These are phyloP conservation scores for Gardenia jasminoides DNA, from an alignment of 257 asterid genomes.

Conservation along the genomic window DNA sequence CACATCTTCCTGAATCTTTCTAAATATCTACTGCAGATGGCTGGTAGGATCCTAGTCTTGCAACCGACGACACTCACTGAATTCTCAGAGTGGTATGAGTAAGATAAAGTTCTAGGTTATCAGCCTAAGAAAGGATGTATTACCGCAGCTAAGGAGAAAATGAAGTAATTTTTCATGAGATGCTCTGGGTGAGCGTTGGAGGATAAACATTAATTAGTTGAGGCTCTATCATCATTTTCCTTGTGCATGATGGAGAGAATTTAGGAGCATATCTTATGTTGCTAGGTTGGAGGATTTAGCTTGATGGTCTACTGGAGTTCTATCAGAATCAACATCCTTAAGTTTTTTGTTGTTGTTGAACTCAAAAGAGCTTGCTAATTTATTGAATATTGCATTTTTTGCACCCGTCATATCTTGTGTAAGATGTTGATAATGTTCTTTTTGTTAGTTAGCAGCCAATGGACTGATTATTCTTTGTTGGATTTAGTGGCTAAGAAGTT, in stretches of 20 bases:
- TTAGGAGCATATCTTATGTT: neutral
- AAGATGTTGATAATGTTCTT: neutral
- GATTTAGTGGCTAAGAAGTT: neutral
- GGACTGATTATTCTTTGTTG: no score
- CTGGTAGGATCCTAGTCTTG: conserved; percentile 77
- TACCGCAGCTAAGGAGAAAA: conserved; percentile 3
- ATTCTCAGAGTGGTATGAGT: conserved; percentile 62
- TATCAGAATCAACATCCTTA: neutral
- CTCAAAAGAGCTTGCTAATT: neutral
- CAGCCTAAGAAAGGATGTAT: conserved; percentile 17
- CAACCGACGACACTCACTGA: conserved; percentile 72
- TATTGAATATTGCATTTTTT: neutral
- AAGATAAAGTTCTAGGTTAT: conserved; percentile 15
- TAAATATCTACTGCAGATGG: conserved; percentile 56
- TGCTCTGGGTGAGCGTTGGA: neutral
- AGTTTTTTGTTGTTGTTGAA: neutral
- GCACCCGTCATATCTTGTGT: neutral
- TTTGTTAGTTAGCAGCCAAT: neutral
- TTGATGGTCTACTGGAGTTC: neutral
- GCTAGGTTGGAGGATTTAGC: neutral
- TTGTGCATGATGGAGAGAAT: neutral
- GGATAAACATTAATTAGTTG: neutral
- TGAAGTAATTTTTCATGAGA: neutral
- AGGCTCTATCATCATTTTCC: neutral
- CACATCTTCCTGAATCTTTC: conserved; percentile 5